Percentiles rank a stretch among this genome's conserved stretches.
Conservation (phyloP, 1,284 basidiomycete species). For the Spongiforma sp. region DNA sequence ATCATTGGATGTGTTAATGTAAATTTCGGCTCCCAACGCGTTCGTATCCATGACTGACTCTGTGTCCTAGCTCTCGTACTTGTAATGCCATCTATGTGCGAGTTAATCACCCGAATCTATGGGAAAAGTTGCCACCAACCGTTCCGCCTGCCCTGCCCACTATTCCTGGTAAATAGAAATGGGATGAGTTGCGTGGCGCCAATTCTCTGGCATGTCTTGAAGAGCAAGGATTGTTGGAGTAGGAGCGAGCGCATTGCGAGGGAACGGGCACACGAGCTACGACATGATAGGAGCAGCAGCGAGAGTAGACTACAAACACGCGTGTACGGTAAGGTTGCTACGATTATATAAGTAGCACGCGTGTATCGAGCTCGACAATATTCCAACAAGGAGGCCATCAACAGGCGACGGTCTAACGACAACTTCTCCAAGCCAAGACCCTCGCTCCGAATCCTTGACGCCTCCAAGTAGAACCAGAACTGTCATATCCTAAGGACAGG, state of each 20-base stretch:
- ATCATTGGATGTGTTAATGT: conserved; percentile 21
- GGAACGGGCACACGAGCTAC: too few species aligned
- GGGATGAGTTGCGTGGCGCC: conserved; percentile 1
- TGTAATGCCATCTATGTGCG: not conserved
- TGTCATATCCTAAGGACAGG: conserved; percentile 12
- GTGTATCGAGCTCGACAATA: too few species aligned
- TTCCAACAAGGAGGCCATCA: too few species aligned
- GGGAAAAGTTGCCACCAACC: too few species aligned
- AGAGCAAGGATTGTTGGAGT: not conserved
- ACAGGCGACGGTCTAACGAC: not conserved
- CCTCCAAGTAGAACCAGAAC: conserved; percentile 8
- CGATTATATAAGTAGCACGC: too few species aligned
- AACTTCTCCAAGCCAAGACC: conserved; percentile 1
- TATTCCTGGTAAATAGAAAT: not conserved
- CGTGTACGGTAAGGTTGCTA: too few species aligned
- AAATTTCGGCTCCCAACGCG: conserved; percentile 1
- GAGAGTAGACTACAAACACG: too few species aligned
- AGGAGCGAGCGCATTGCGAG: too few species aligned
- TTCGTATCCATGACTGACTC: not conserved
- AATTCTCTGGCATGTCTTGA: not conserved
- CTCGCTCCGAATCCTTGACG: not conserved
- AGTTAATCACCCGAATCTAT: not conserved
- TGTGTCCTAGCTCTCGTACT: not conserved
- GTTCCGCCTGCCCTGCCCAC: conserved; percentile 14
- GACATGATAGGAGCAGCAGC: too few species aligned